Percentiles rank a stretch among this genome's conserved stretches.
Evolutionary conservation across 2,329 filamentous ascomycete species (phyloP).

Genomic region (Colletotrichum kahawae): DNA sequence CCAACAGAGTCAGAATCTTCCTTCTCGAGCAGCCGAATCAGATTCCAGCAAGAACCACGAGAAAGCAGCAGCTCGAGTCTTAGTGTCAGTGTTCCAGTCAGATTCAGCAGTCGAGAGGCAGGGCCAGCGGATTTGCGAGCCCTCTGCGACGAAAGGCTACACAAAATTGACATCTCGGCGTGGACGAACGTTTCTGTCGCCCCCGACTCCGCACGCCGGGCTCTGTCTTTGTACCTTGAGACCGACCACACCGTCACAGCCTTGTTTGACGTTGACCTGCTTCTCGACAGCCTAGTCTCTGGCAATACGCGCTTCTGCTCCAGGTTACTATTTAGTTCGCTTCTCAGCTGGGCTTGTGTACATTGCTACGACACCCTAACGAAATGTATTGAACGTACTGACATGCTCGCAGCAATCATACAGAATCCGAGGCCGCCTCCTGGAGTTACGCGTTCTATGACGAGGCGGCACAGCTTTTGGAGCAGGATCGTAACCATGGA

Average conservation of each 20-base stretch:
- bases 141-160: conserved; percentile 4
- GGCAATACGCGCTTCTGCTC: conserved; percentile 30
- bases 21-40: not conserved
- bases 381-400: not conserved
- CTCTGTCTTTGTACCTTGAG: conserved; percentile 30
- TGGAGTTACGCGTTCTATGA: conserved; percentile 2
- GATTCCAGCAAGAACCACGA: not conserved
- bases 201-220: not conserved
- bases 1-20: not conserved
- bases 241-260: conserved; percentile 35
- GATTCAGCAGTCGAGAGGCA: not conserved
- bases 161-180: not conserved
- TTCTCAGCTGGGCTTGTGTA: conserved; percentile 10
- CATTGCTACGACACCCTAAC: not conserved
- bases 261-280: conserved; percentile 30
- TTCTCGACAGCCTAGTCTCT: conserved; percentile 30
- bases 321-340: conserved; percentile 28
- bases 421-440: not conserved
- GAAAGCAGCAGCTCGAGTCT: not conserved
- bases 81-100: not conserved
- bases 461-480: not conserved
- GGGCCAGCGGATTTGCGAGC: not conserved
- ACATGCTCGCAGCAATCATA: not conserved
- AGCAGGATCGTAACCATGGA: not conserved
- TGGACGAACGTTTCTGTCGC: not conserved